Conservation (phyloP, 2,329 filamentous ascomycete genomes). For the Cladophialophora exuberans region DNA sequence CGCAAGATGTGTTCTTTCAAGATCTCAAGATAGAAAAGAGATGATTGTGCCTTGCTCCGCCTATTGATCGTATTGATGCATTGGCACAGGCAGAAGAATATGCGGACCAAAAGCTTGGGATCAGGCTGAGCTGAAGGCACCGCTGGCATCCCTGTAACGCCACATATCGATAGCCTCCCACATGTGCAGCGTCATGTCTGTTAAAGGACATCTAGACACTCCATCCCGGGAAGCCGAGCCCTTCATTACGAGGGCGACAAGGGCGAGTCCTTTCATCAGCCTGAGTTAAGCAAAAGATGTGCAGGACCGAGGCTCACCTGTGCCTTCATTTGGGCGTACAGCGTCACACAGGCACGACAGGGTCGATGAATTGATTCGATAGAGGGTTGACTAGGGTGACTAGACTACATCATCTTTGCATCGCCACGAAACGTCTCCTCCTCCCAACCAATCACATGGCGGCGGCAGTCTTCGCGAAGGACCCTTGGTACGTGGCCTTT, state of each 20-base stretch:
- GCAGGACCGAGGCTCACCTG: not conserved
- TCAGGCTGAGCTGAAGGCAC: constrained; percentile 10
- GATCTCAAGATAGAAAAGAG: not conserved
- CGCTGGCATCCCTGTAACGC: not conserved
- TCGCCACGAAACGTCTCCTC: not conserved
- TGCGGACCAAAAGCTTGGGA: not conserved
- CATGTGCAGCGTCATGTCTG: too few relatives aligned
- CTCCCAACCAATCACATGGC: not conserved
- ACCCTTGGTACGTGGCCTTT: not conserved
- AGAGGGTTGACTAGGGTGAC: too few relatives aligned
- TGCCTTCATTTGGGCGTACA: not conserved
- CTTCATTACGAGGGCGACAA: not conserved
- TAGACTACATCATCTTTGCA: constrained; percentile 9
- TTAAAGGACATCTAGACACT: too few relatives aligned
- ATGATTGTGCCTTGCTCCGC: not conserved
- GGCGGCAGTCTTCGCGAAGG: not conserved
- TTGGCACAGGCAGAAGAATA: not conserved
- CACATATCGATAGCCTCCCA: too few relatives aligned
- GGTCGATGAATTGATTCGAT: not conserved
- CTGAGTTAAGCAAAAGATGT: constrained; percentile 8
- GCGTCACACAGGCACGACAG: not conserved
- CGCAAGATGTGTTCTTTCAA: not conserved
- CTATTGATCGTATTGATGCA: not conserved
- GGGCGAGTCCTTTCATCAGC: constrained; percentile 1
- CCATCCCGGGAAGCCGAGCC: constrained; percentile 1